Evolutionary conservation across 495 filamentous ascomycete species (phyloP), one percentile per base, ranked within the genome.

Genomic region (Alectoria sarmentosa): DNA sequence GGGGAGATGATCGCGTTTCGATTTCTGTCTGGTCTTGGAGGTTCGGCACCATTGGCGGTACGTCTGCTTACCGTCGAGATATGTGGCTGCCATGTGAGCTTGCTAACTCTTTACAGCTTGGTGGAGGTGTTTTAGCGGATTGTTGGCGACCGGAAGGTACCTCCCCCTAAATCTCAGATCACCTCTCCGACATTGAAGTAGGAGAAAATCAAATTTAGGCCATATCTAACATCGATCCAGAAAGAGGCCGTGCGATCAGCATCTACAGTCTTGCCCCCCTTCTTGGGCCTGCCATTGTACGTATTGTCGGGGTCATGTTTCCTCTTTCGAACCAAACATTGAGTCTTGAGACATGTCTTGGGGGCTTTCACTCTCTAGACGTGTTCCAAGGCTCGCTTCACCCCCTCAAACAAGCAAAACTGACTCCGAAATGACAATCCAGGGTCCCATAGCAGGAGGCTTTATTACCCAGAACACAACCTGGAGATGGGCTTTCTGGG

Each of bases 401-500:
- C n/a, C n/a, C n/a, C n/a, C n/a, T n/a, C n/a, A n/a, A n/a, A n/a
- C n/a, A n/a, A n/a, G n/a, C n/a, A n/a, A n/a, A n/a, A n/a, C n/a
- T n/a, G n/a, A n/a, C n/a, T n/a, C n/a, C n/a, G n/a, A n/a, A n/a
- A n/a, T n/a, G n/a, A n/a, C n/a, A n/a, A n/a, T n/a, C n/a, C n/a
- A n/a, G n/a, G n/a, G 86, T 5, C 86, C 86, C 1, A 80, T 89
- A 30, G 82, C 79, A 0, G 86, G 84, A 21, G 85, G 79, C 2
- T 88, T 88, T 72, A 88, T 92, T 42, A 79, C 86, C 1, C 76
- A 88, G 71, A 83, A 86, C 56, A 86, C 82, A 15, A 85, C 79
- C 1, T 90, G 88, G 88, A 78, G 86, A 44, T 91, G 88, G 88
- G 76, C 83, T 34, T 90, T 91, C 76, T 83, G 81, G 72, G 75